Base-by-base conservation (phyloP, 2,329 filamentous ascomycete species). In the Phoma sp. region DNA sequence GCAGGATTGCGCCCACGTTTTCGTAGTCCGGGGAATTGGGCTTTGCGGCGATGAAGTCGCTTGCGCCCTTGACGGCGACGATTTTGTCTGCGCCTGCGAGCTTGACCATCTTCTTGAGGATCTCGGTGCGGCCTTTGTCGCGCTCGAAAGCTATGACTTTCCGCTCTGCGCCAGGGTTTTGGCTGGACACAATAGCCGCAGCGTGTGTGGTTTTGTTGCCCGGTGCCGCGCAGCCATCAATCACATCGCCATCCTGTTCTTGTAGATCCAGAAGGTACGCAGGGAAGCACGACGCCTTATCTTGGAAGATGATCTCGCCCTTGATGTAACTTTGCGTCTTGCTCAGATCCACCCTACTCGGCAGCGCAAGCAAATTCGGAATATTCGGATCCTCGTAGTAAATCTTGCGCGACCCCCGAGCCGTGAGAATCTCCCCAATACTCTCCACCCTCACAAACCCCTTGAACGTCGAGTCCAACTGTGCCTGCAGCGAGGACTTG, bases 191-290 rank as follows among this genome's bases (percentile, higher is more conserved):
- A 4, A 97, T 85, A 2, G 92, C 89, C 0, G 93, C 92, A 39
- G 96, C 77, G 73, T 98, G 95, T 7, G 93, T 98, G 1, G 95
- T 98, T 77, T 99, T 99, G 75, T 99, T 99, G 5, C 95, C 95
- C 1, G 95, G 95, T 0, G 95, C 95, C 0, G 95, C 91, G 72
- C 93, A 98, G 0, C 91, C 91, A 74, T 99, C 95, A n/a, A 98
- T 85, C 7, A 96, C 80, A 67, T 95, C 87, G 20, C 91, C 91
- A 60, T 88, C 84, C 52, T 84, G 80, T 7, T 85, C 78, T 0
- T 77, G 78, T 0, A 89, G 86, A 45, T 96, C 82, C 0, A 99
- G 80, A 2, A 99, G 80, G 70, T 95, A 95, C 0, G 93, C 95
- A 0, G 95, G 95, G 68, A 99, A 97, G 71, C 95, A 99, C 0